Evolutionary conservation across 2,329 filamentous ascomycete species (phyloP).

Genomic region (Cryoendolithus antarcticus): DNA sequence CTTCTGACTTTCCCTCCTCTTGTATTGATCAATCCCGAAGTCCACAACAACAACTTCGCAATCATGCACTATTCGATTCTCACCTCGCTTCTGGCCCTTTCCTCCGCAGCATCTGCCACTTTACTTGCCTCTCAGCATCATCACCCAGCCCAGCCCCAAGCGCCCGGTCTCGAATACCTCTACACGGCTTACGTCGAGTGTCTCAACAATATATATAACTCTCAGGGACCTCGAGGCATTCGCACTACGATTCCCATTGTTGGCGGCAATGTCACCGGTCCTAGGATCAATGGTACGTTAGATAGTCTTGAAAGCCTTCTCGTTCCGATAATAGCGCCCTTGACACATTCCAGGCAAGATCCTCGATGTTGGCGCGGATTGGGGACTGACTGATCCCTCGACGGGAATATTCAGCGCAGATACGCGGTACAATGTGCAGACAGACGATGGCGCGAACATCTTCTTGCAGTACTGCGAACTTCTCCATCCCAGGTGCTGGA

Average conservation of each 20-base stretch:
- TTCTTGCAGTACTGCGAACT: conserved; percentile 13
- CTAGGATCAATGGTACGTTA: conserved; percentile 7
- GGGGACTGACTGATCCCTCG: conserved; percentile 23
- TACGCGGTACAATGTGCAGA: conserved; percentile 26
- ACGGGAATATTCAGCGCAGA: conserved; percentile 23
- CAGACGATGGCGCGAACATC: conserved; percentile 24
- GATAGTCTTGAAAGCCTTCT: no score
- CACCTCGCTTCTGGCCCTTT: conserved; percentile 4
- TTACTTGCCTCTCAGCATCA: background rate
- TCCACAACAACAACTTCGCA: no score
- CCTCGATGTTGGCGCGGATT: conserved; percentile 26
- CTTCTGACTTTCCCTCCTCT: no score
- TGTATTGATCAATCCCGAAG: no score
- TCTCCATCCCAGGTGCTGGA: no score
- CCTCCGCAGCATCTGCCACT: conserved; percentile 5
- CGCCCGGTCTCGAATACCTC: conserved; percentile 17
- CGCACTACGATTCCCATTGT: conserved; percentile 20
- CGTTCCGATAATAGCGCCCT: no score
- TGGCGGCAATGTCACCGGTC: conserved; percentile 21
- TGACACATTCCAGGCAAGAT: conserved; percentile 12
- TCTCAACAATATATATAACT: conserved; percentile 12
- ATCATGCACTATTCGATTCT: conserved; percentile 1
- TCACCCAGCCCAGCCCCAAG: conserved; percentile 6
- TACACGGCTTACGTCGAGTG: conserved; percentile 20
- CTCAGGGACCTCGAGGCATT: conserved; percentile 15